phyloP scores from a whole-genome alignment of 164 flowering plant genomes.

The Piper betle region DNA sequence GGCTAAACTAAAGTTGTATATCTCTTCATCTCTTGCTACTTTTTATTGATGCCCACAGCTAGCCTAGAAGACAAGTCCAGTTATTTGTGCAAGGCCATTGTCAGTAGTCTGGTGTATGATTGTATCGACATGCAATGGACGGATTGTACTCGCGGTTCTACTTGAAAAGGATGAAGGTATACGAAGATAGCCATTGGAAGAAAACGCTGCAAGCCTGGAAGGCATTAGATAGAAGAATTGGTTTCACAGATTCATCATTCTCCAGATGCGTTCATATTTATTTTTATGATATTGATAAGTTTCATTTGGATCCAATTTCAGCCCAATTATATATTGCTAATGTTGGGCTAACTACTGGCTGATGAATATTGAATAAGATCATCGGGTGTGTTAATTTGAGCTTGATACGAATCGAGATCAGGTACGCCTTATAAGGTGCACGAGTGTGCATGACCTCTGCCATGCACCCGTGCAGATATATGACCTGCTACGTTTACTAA shows the following conservation, averaged over 20 bases:
- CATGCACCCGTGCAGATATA: not conserved
- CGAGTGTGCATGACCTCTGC: not conserved
- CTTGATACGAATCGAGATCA: not conserved
- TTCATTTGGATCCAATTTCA: not conserved
- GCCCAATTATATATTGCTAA: not conserved
- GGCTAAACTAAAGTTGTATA: not conserved
- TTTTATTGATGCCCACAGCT: not conserved
- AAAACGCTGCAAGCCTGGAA: too few relatives aligned
- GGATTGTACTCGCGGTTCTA: not conserved
- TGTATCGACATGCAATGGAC: not conserved
- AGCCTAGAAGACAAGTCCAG: not conserved
- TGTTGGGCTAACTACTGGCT: too few relatives aligned
- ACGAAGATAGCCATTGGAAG: not conserved
- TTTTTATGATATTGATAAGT: not conserved
- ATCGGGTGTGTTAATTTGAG: not conserved
- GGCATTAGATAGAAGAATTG: not conserved
- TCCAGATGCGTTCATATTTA: too few relatives aligned
- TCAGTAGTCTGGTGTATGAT: not conserved
- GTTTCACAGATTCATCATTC: not conserved
- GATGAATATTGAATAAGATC: not conserved
- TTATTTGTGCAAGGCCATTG: not conserved
- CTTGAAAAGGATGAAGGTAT: not conserved
- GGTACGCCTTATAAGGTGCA: too few relatives aligned
- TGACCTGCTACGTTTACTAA: not conserved
- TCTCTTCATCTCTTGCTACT: not conserved